These are phyloP conservation scores for Wickerhamomyces rabaulensis DNA, from an alignment of 805 yeast genomes.

Conservation along the genomic window DNA sequence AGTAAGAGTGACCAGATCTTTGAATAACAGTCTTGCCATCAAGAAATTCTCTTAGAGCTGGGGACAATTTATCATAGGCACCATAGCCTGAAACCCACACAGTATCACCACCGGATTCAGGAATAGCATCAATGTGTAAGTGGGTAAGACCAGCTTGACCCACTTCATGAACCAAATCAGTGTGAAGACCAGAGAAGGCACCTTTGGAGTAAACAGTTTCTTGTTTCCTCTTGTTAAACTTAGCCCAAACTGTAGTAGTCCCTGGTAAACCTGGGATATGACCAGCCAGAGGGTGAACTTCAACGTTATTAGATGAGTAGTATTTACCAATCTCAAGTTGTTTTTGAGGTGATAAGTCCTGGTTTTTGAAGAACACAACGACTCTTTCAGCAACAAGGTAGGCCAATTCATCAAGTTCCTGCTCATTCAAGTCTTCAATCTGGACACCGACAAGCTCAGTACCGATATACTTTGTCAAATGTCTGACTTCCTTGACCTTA, in stretches of 20 bases:
- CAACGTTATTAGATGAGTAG: constrained; percentile 35
- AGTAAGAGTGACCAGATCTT: constrained; percentile 34
- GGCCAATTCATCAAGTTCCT: constrained; percentile 44
- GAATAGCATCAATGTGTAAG: constrained; percentile 46
- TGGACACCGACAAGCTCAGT: constrained; percentile 45
- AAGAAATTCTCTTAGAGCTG: constrained; percentile 42
- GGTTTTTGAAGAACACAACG: constrained; percentile 45
- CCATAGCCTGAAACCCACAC: constrained; percentile 55
- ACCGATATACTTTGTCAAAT: constrained; percentile 42
- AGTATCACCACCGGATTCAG: constrained; percentile 51
- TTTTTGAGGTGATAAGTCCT: constrained; percentile 38
- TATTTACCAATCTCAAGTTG: constrained; percentile 41
- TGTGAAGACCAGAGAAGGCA: constrained; percentile 32
- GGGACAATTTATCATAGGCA: constrained; percentile 51
- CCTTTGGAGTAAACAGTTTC: constrained; percentile 20
- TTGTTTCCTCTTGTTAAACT: constrained; percentile 24
- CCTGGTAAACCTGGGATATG: constrained; percentile 35
- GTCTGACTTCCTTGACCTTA: constrained; percentile 34
- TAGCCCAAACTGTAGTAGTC: constrained; percentile 30
- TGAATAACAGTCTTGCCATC: constrained; percentile 47
- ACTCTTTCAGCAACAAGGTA: constrained; percentile 41
- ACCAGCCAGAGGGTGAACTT: constrained; percentile 32
- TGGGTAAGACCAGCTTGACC: constrained; percentile 53
- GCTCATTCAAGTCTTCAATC: constrained; percentile 33
- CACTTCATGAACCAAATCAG: constrained; percentile 50